phyloP scores from a whole-genome alignment of 2,329 filamentous ascomycete species.

The Diaporthe longicolla region DNA sequence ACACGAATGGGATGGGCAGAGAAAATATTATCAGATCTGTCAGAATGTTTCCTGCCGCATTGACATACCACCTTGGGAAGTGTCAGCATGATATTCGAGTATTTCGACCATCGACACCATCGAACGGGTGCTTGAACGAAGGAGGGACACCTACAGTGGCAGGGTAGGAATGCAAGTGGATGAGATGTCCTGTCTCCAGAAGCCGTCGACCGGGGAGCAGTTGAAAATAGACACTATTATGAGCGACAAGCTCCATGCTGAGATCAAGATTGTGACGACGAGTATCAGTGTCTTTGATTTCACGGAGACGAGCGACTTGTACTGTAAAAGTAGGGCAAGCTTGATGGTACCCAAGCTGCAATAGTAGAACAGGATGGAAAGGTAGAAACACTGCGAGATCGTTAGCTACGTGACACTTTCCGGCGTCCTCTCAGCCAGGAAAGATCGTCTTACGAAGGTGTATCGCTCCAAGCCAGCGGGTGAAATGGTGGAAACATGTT shows the following conservation, averaged over 20 bases:
- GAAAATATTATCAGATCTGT: conserved; percentile 38
- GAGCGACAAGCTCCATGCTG: conserved; percentile 27
- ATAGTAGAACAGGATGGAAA: conserved; percentile 38
- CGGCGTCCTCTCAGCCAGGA: too few species aligned
- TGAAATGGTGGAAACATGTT: conserved; percentile 42
- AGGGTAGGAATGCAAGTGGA: conserved; percentile 33
- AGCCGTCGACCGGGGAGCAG: conserved; percentile 25
- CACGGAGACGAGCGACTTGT: conserved; percentile 35
- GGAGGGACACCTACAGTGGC: not conserved
- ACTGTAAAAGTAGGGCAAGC: conserved; percentile 35
- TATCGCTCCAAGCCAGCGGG: conserved; percentile 16
- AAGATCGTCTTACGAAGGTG: conserved; percentile 6
- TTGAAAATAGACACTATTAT: conserved; percentile 29
- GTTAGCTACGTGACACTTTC: not conserved
- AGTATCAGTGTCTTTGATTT: conserved; percentile 19
- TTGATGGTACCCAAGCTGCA: conserved; percentile 32
- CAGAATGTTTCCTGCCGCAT: conserved; percentile 37
- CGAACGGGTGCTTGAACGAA: not conserved
- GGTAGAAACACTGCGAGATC: conserved; percentile 20
- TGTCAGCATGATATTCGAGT: not conserved
- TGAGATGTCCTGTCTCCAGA: conserved; percentile 31
- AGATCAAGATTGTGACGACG: not conserved
- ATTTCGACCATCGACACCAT: too few species aligned
- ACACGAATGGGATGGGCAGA: conserved; percentile 35
- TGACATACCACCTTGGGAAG: conserved; percentile 31